These are phyloP conservation scores for Rhytidiadelphus loreus DNA, from an alignment of 225 moss, liverwort and hornwort species.

Conservation along the genomic window DNA sequence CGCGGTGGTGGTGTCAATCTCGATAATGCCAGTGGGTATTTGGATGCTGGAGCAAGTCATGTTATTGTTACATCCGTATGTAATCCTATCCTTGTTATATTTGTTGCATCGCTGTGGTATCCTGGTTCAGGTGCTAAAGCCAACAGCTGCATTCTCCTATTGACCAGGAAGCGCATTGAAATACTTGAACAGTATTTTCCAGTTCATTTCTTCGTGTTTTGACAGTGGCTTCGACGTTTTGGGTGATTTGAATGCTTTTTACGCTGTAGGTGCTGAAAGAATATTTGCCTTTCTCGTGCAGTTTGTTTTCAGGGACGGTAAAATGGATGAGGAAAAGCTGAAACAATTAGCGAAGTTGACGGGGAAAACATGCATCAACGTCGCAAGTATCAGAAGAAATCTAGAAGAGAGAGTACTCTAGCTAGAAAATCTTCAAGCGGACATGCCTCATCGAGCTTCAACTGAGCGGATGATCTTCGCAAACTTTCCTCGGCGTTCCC, in stretches of 20 bases:
- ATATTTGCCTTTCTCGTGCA: slow-evolving; percentile 15
- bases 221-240: not conserved
- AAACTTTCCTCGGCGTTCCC: no score
- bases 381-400: no score
- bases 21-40: slow-evolving; percentile 60
- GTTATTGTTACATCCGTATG: slow-evolving; percentile 94
- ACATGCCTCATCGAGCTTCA: no score
- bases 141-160: not conserved
- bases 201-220: not conserved
- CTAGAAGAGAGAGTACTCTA: no score
- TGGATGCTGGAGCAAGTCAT: slow-evolving; percentile 96
- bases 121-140: not conserved
- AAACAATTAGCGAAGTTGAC: slow-evolving; percentile 48
- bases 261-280: not conserved
- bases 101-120: not conserved
- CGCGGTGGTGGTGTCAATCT: slow-evolving; percentile 94
- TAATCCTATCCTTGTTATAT: not conserved
- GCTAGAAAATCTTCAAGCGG: no score
- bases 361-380: no score
- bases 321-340: slow-evolving; percentile 73
- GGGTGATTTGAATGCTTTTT: not conserved
- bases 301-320: slow-evolving; percentile 89
- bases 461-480: no score
- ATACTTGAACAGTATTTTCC: not conserved
- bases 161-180: not conserved